phyloP scores from a whole-genome alignment of 2,329 filamentous ascomycete species.

The Nemania sp. region DNA sequence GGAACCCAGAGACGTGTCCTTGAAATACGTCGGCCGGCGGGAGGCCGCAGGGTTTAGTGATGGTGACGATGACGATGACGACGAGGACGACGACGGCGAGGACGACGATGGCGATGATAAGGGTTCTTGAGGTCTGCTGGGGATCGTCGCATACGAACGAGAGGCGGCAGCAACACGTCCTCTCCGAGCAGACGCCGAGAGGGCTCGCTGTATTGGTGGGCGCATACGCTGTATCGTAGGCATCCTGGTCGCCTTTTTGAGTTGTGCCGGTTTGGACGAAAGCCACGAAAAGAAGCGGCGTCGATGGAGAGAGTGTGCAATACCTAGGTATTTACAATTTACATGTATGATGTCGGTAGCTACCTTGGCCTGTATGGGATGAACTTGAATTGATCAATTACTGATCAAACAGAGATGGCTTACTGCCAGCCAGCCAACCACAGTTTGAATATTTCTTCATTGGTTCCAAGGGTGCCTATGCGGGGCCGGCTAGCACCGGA shows the following conservation, averaged over 20 bases:
- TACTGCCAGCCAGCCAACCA: slow-evolving; percentile 9
- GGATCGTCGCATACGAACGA: slow-evolving; percentile 40
- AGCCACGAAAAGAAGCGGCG: too few relatives aligned
- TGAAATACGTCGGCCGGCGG: slow-evolving; percentile 60
- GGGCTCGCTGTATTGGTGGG: slow-evolving; percentile 37
- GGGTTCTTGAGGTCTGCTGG: slow-evolving; percentile 34
- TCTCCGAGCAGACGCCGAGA: slow-evolving; percentile 27
- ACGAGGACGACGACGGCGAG: slow-evolving; percentile 22
- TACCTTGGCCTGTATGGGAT: neutral
- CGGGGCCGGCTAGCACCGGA: slow-evolving; percentile 14
- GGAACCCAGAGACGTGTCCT: slow-evolving; percentile 59
- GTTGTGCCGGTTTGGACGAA: neutral
- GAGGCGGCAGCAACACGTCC: slow-evolving; percentile 17
- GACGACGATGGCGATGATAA: slow-evolving; percentile 26
- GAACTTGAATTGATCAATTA: too few relatives aligned
- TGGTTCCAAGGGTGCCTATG: neutral
- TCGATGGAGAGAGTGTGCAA: too few relatives aligned
- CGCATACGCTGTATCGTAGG: slow-evolving; percentile 36
- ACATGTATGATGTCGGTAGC: too few relatives aligned
- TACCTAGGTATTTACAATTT: too few relatives aligned
- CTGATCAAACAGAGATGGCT: too few relatives aligned
- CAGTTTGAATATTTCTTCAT: slow-evolving; percentile 10
- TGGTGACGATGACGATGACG: slow-evolving; percentile 23
- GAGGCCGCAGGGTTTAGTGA: slow-evolving; percentile 20
- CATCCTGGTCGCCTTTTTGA: slow-evolving; percentile 22